Percentiles rank a stretch among this genome's conserved stretches.
Evolutionary conservation across 2,329 filamentous ascomycete genomes (phyloP).

Genomic region (Hypomyces rosellus): DNA sequence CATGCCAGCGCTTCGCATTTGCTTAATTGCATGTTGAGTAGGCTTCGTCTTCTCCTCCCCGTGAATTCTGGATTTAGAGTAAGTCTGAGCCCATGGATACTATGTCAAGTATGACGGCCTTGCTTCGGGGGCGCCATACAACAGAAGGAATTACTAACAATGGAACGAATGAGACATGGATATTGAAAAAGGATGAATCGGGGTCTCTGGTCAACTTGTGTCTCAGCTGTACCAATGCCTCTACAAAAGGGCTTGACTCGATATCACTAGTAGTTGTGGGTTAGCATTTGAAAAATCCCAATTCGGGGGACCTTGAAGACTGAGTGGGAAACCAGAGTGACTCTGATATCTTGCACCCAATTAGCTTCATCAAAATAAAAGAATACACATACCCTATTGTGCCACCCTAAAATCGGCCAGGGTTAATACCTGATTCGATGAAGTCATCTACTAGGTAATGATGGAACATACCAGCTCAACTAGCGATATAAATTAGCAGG

Average conservation of each 20-base stretch:
- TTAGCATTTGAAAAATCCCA: neutral
- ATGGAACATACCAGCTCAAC: conserved; percentile 30
- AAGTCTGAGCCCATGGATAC: neutral
- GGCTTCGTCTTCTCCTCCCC: conserved; percentile 93
- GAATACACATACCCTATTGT: conserved; percentile 42
- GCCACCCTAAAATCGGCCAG: conserved; percentile 40
- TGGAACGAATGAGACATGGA: conserved; percentile 84
- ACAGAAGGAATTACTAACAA: conserved; percentile 31
- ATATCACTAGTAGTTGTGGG: conserved; percentile 52
- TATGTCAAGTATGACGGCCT: too few relatives aligned
- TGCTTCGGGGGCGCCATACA: neutral
- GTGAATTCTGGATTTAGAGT: conserved; percentile 24
- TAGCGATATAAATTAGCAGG: conserved; percentile 18
- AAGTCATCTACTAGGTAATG: neutral
- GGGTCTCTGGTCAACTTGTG: conserved; percentile 60
- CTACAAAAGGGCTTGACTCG: conserved; percentile 80
- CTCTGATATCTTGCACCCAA: too few relatives aligned
- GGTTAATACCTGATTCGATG: neutral
- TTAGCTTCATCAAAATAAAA: neutral
- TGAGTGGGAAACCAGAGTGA: neutral
- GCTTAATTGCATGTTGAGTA: conserved; percentile 83
- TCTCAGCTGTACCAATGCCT: conserved; percentile 75
- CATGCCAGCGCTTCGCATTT: conserved; percentile 74
- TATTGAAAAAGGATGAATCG: conserved; percentile 68
- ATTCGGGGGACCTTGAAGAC: neutral